phyloP scores from a whole-genome alignment of 495 filamentous ascomycete species.

The Xylaria nigripes region DNA sequence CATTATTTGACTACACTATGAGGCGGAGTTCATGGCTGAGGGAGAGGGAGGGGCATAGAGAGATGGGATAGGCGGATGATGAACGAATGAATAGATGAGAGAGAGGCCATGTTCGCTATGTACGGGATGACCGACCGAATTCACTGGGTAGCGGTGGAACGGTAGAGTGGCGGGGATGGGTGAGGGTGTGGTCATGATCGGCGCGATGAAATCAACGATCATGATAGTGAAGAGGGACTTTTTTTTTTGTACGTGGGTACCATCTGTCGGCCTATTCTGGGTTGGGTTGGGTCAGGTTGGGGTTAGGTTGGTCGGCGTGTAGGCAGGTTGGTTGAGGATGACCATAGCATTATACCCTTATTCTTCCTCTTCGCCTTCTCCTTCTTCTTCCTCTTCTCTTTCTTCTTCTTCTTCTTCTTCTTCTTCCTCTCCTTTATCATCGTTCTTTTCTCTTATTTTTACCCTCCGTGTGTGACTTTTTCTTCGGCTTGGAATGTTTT shows the following conservation, averaged over 20 bases:
- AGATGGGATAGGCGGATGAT: not conserved
- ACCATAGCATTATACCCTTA: conserved; percentile 10
- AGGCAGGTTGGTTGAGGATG: not conserved
- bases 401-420: not conserved
- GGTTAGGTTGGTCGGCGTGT: not conserved
- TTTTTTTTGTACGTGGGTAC: not conserved
- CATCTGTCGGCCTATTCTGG: not conserved
- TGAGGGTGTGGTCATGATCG: not conserved
- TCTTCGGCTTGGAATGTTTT: not conserved
- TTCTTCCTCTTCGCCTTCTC: not conserved
- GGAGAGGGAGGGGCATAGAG: not conserved
- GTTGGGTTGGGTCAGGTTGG: not conserved
- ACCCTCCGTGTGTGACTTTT: not conserved
- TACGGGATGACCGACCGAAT: not conserved
- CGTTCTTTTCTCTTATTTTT: not conserved
- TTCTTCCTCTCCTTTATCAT: not conserved
- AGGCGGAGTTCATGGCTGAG: not conserved
- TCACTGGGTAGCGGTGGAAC: not conserved
- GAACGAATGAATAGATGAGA: not conserved
- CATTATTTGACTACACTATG: not conserved
- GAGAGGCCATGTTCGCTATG: not conserved
- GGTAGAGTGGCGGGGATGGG: not conserved
- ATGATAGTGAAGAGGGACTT: not conserved
- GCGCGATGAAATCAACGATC: not conserved
- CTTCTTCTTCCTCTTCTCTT: not conserved